Conservation (phyloP, 345 rosid species). For the Noccaea caerulescens region DNA sequence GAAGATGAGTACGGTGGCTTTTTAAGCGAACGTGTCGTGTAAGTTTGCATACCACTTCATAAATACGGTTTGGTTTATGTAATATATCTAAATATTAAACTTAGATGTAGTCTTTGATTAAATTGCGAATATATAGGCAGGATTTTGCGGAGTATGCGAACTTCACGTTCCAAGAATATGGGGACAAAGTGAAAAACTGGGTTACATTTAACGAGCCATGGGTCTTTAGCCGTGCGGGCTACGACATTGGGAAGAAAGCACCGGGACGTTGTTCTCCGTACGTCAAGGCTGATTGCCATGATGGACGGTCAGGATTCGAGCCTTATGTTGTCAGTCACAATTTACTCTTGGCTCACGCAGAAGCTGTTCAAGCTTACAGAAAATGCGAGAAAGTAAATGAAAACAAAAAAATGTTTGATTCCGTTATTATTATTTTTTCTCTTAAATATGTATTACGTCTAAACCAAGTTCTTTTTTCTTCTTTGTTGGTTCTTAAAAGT, state of each 20-base stretch:
- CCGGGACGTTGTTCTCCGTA: constrained; percentile 56
- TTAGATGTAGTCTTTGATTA: not conserved
- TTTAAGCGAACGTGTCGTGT: constrained; percentile 50
- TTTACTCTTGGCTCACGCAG: constrained; percentile 39
- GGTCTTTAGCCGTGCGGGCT: constrained; percentile 35
- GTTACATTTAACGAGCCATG: constrained; percentile 56
- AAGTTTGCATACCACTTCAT: constrained; percentile 28
- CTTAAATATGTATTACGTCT: too few relatives aligned
- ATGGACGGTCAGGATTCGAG: constrained; percentile 41
- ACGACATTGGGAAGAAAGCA: constrained; percentile 45
- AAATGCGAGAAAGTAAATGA: constrained; percentile 38
- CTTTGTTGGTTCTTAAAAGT: not conserved
- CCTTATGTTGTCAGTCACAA: constrained; percentile 40
- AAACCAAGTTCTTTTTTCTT: not conserved
- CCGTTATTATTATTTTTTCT: not conserved
- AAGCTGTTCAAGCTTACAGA: constrained; percentile 37
- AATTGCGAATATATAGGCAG: constrained; percentile 28
- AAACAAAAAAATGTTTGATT: too few relatives aligned
- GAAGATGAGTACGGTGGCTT: constrained; percentile 60
- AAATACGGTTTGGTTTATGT: not conserved
- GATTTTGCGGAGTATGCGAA: constrained; percentile 52
- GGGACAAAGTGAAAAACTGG: constrained; percentile 60
- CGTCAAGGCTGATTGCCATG: constrained; percentile 17
- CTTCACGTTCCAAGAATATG: constrained; percentile 49
- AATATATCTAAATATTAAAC: not conserved